Conservation (phyloP, 2,329 filamentous ascomycete species). For the Aspergillus amoenus region DNA sequence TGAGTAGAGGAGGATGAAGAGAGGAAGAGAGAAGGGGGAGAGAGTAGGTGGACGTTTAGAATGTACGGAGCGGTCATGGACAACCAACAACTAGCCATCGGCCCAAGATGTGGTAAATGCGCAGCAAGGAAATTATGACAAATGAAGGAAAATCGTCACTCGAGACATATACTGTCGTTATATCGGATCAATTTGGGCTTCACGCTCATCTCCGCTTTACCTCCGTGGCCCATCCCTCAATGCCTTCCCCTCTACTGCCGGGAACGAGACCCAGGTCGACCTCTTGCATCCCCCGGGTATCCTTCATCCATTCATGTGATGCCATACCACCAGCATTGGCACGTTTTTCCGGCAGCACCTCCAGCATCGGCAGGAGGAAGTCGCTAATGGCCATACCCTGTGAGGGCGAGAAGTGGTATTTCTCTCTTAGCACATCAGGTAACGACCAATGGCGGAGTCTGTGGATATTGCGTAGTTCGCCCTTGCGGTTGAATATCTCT, state of each 20-base stretch:
- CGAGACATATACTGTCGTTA: conserved; percentile 20
- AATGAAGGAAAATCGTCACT: conserved; percentile 28
- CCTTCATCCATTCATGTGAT: conserved; percentile 76
- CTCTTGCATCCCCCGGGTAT: conserved; percentile 84
- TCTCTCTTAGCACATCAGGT: conserved; percentile 88
- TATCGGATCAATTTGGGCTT: conserved; percentile 6
- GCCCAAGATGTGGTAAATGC: conserved; percentile 30
- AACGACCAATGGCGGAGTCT: conserved; percentile 93
- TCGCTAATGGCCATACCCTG: conserved; percentile 76
- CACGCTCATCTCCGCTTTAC: conserved; percentile 69
- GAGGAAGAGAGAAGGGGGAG: neutral
- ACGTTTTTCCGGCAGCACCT: conserved; percentile 80
- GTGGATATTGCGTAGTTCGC: conserved; percentile 96
- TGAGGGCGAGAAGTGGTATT: conserved; percentile 89
- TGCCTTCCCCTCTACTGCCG: conserved; percentile 82
- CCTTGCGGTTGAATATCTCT: conserved; percentile 97
- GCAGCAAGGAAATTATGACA: conserved; percentile 20
- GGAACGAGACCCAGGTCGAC: conserved; percentile 73
- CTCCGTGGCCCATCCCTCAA: conserved; percentile 90
- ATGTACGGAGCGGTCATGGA: conserved; percentile 33
- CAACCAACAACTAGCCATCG: conserved; percentile 24
- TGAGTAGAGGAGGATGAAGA: neutral
- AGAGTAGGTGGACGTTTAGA: conserved; percentile 15
- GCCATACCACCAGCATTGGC: conserved; percentile 97
- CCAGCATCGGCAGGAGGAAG: conserved; percentile 87